These are phyloP conservation scores for Podaxis sp. DNA, from an alignment of 768 basidiomycete species.

Conservation along the genomic window DNA sequence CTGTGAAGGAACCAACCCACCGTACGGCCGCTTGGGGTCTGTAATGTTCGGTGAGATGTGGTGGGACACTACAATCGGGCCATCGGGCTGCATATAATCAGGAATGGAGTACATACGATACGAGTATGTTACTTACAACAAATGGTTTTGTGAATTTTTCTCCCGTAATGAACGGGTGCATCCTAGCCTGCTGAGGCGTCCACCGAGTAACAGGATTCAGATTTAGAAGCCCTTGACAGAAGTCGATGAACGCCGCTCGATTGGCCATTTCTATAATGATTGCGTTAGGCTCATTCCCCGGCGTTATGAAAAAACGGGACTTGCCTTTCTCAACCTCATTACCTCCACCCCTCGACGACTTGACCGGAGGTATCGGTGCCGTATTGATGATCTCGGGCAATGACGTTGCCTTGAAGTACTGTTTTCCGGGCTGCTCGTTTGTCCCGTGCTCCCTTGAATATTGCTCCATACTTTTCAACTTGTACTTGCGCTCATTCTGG, in stretches of 20 bases:
- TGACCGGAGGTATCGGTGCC: conserved; percentile 88
- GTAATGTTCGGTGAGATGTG: conserved; percentile 33
- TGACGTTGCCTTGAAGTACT: conserved; percentile 95
- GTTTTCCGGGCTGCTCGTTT: conserved; percentile 97
- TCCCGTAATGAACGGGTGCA: conserved; percentile 98
- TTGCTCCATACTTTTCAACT: conserved; percentile 89
- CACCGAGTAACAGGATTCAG: conserved; percentile 94
- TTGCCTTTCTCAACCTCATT: conserved; percentile 91
- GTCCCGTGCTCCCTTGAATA: conserved; percentile 94
- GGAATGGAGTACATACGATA: not conserved
- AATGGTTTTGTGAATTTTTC: conserved; percentile 92
- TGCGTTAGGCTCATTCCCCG: conserved; percentile 8
- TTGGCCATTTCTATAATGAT: conserved; percentile 85
- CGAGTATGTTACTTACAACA: conserved; percentile 49
- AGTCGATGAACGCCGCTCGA: conserved; percentile 94
- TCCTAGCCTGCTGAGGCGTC: conserved; percentile 94
- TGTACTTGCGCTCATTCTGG: conserved; percentile 79
- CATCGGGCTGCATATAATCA: conserved; percentile 48
- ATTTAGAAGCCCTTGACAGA: conserved; percentile 91
- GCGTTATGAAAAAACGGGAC: conserved; percentile 20
- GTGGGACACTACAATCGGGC: conserved; percentile 30
- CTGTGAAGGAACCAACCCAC: conserved; percentile 88
- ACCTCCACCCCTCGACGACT: conserved; percentile 62
- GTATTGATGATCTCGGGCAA: conserved; percentile 95
- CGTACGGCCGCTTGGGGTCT: conserved; percentile 88